phyloP scores from a whole-genome alignment of 495 filamentous ascomycete genomes.

The Chaetomium cochliodes region DNA sequence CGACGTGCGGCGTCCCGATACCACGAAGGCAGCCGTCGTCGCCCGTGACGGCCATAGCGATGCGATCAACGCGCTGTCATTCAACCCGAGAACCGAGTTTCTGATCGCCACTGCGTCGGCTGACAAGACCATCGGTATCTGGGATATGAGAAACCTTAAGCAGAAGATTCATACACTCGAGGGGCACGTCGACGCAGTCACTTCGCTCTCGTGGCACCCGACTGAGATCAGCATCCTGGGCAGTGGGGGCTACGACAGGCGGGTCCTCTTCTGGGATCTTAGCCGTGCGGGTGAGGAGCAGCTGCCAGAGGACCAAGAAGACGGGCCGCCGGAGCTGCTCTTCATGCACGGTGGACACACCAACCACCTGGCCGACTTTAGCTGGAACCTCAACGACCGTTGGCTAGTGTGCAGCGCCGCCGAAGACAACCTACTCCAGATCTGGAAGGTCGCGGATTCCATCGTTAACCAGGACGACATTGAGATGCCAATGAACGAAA shows the following conservation, averaged over 20 bases:
- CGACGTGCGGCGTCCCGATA: conserved; percentile 69
- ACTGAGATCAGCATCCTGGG: conserved; percentile 82
- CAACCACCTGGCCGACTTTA: conserved; percentile 92
- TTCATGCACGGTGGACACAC: conserved; percentile 99
- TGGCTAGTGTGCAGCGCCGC: conserved; percentile 94
- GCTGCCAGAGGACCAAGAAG: conserved; percentile 90
- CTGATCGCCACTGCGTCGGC: conserved; percentile 89
- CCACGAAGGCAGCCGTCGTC: conserved; percentile 60
- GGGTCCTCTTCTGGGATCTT: conserved; percentile 95
- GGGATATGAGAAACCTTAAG: conserved; percentile 89
- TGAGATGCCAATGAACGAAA: conserved; percentile 74
- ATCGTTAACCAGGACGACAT: conserved; percentile 81
- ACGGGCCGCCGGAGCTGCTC: conserved; percentile 92
- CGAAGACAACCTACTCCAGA: conserved; percentile 94
- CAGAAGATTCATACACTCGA: conserved; percentile 81
- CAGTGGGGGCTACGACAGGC: conserved; percentile 85
- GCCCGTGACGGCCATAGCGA: conserved; percentile 72
- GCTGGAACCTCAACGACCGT: conserved; percentile 93
- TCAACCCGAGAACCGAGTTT: conserved; percentile 84
- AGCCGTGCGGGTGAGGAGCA: conserved; percentile 91
- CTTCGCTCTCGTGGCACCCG: conserved; percentile 91
- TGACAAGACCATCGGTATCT: conserved; percentile 91
- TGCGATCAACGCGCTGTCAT: conserved; percentile 90
- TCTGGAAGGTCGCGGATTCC: conserved; percentile 91
- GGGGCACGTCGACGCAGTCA: conserved; percentile 83